Conservation (phyloP, 768 basidiomycete genomes). For the Ramaria sp. region DNA sequence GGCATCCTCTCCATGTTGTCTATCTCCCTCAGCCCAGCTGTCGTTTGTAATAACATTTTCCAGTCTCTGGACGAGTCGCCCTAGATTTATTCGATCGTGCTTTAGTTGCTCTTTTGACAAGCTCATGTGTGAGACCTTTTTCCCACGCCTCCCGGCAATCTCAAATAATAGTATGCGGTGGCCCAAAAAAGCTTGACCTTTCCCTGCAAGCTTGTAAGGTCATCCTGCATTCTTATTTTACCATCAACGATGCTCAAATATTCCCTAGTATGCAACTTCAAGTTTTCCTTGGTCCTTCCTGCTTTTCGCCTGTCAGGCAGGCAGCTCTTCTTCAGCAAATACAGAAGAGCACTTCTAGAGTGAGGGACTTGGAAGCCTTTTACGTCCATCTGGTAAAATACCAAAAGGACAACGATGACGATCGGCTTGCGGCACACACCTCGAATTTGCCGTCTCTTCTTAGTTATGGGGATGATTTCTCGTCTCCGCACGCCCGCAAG, state of each 20-base stretch:
- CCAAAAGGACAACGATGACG: slow-evolving; percentile 31
- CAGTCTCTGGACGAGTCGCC: slow-evolving; percentile 47
- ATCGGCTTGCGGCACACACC: slow-evolving; percentile 33
- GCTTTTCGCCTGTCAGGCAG: slow-evolving; percentile 61
- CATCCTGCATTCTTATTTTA: background rate
- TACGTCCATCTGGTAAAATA: slow-evolving; percentile 81
- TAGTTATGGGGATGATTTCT: slow-evolving; percentile 73
- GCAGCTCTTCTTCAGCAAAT: slow-evolving; percentile 52
- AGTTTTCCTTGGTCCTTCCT: slow-evolving; percentile 66
- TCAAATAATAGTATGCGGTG: too few relatives aligned
- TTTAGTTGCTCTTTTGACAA: slow-evolving; percentile 9
- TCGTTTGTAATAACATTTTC: slow-evolving; percentile 39
- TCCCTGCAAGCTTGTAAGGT: background rate
- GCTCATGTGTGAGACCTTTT: background rate
- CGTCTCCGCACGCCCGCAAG: slow-evolving; percentile 32
- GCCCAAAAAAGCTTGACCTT: background rate
- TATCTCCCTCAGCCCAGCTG: slow-evolving; percentile 28
- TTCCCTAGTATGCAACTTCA: slow-evolving; percentile 5
- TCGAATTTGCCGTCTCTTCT: slow-evolving; percentile 59
- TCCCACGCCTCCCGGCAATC: background rate
- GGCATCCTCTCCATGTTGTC: slow-evolving; percentile 15
- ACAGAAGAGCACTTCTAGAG: slow-evolving; percentile 36
- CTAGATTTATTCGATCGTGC: slow-evolving; percentile 63
- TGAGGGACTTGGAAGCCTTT: slow-evolving; percentile 69
- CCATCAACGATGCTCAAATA: background rate